These are phyloP conservation scores for Neurospora sp. DNA, from an alignment of 495 filamentous ascomycete species.

Conservation along the genomic window DNA sequence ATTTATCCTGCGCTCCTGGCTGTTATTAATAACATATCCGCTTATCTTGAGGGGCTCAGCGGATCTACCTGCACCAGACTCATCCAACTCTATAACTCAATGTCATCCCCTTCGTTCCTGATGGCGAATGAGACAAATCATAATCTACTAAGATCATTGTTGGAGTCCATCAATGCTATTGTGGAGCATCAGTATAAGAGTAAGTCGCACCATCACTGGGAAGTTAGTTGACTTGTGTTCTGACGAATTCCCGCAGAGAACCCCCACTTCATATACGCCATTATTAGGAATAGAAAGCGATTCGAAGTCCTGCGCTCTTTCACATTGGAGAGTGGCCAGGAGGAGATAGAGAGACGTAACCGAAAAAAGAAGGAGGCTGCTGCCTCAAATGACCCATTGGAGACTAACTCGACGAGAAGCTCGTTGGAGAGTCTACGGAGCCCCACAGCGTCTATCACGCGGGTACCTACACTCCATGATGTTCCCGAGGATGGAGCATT, in stretches of 20 bases:
- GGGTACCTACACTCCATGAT: constrained; percentile 54
- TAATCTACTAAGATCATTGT: constrained; percentile 62
- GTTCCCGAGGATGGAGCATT: constrained; percentile 79
- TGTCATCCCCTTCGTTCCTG: constrained; percentile 93
- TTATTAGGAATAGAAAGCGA: constrained; percentile 68
- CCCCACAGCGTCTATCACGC: constrained; percentile 44
- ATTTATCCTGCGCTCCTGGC: constrained; percentile 90
- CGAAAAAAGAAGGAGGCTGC: constrained; percentile 61
- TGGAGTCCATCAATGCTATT: constrained; percentile 87
- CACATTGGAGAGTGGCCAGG: constrained; percentile 88
- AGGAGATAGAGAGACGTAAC: constrained; percentile 78
- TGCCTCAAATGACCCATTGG: constrained; percentile 33
- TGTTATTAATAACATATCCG: constrained; percentile 84
- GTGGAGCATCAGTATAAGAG: constrained; percentile 85
- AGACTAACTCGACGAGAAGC: constrained; percentile 40
- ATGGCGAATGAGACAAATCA: constrained; percentile 94
- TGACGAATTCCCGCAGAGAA: constrained; percentile 52
- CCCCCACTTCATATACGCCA: constrained; percentile 67
- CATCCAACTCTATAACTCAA: constrained; percentile 80
- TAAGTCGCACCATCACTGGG: constrained; percentile 27
- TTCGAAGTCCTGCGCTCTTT: constrained; percentile 87
- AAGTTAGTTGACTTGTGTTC: constrained; percentile 1
- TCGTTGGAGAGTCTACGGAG: constrained; percentile 67
- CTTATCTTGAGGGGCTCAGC: constrained; percentile 69
- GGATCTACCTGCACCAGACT: constrained; percentile 69